Base-by-base conservation (phyloP, 495 filamentous ascomycete species). In the Penicillium steckii region DNA sequence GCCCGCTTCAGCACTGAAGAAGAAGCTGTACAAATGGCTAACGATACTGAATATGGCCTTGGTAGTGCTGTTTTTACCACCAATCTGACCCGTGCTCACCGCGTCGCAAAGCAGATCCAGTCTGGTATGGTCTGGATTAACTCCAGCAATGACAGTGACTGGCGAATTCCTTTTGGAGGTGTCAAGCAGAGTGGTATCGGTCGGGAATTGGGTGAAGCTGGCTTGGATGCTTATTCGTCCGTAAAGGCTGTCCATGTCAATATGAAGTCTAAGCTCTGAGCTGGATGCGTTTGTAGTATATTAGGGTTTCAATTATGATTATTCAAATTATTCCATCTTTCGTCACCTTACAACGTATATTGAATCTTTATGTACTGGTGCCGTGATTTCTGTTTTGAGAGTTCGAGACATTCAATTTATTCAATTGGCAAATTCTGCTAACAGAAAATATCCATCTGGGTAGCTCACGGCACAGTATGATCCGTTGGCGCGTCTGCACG, bases 151-250 rank as follows among this genome's bases (percentile, higher is more conserved):
- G 85, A 89, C 57, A 82, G 77, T 13, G 82, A 88, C 61, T 84
- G 78, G 57, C 65, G 87, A 24, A 81, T 94, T 46, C 90, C 89
- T 6, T 95, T 95, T 67, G 92, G 92, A 33, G 92, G 92, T 13
- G 88, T 96, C 42, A 96, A 96, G 79, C 88, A 94, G 76, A 90
- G 85, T 61, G 92, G 92, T 44, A 92, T 96, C 65, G 92, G 92
- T 4, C 73, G 91, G 26, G 90, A 94, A 72, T 67, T 93, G 35
- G 90, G 90, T 22, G 87, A 94, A 74, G 89, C 87, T 8, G 90
- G 88, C 3, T 67, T 95, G 55, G 83, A 79, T 47, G 82, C 83
- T n/a, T 95, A 95, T 67, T 84, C 83, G 29, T 84, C 86, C 51
- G 74, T 80, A 46, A 93, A 93, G 74, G 76, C 83, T 24, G 77